These are phyloP conservation scores for Geranium brycei DNA, from an alignment of 345 rosid genomes.

Conservation along the genomic window DNA sequence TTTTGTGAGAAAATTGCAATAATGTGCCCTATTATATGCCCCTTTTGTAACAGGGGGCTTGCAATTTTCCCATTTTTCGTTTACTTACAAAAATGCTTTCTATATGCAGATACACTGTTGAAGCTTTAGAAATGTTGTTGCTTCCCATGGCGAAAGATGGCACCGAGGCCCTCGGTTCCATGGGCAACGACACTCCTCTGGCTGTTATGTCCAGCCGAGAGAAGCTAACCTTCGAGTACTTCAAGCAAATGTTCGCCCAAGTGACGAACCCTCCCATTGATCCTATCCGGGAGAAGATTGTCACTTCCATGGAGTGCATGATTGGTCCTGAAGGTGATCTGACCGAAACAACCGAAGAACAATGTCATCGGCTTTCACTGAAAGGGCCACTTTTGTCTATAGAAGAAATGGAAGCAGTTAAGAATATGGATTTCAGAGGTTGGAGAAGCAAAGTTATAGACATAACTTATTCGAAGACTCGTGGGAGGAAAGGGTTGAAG, in stretches of 20 bases:
- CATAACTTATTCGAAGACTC: slow-evolving; percentile 64
- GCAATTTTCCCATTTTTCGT: no score
- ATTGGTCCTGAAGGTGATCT: slow-evolving; percentile 99
- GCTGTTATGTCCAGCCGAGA: slow-evolving; percentile 95
- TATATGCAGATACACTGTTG: slow-evolving; percentile 68
- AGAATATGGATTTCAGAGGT: slow-evolving; percentile 82
- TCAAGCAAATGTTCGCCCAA: slow-evolving; percentile 99
- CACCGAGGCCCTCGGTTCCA: slow-evolving; percentile 93
- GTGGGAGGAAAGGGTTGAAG: slow-evolving; percentile 85
- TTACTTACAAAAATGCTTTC: background rate
- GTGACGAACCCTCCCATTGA: slow-evolving; percentile 99
- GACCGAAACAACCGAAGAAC: slow-evolving; percentile 95
- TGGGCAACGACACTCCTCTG: slow-evolving; percentile 98
- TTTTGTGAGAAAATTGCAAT: no score
- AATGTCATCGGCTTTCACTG: slow-evolving; percentile 86
- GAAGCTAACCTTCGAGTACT: slow-evolving; percentile 82
- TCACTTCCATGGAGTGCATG: slow-evolving; percentile 99
- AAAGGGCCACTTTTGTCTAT: slow-evolving; percentile 76
- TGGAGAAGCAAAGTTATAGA: slow-evolving; percentile 86
- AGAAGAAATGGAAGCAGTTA: slow-evolving; percentile 73
- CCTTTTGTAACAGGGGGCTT: no score
- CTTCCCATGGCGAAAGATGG: slow-evolving; percentile 99
- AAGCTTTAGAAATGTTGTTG: slow-evolving; percentile 92
- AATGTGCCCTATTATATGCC: background rate
- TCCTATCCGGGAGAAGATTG: slow-evolving; percentile 97